Base-by-base conservation (phyloP, 306 rosid genomes). In the Lablab purpureus region DNA sequence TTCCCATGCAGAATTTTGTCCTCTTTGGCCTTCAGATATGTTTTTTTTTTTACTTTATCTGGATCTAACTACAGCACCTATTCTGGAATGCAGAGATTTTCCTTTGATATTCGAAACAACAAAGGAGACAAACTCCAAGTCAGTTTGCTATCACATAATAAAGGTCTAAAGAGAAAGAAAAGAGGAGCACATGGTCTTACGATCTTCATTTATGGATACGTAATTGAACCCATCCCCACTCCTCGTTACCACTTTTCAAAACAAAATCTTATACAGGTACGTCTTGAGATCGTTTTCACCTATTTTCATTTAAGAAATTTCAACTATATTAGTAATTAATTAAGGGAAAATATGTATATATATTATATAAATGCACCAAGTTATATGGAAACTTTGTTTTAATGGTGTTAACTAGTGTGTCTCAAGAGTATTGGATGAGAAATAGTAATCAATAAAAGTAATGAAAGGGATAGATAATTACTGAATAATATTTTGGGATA, bases 61-160 rank as follows among this genome's bases (percentile, higher is more conserved):
- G 21, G 15, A 10, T 52, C 34, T 71, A 3, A 47, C 52, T 3
- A 49, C 67, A 67, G 63, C 36, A 72, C 1, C n/a, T 15, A 36
- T 62, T 80, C 34, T 50, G 22, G 56, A 37, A 71, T 47, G 30
- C n/a, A 27, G 10, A 49, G 46, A 30, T 59, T 19, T 60, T 60
- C 32, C 60, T 6, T 47, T 43, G 32, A 45, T n/a, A n/a, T 45
- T 71, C 64, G 13, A 72, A 73, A 40, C 79, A 36, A 63, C 22
- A 51, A 73, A 34, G 40, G 1, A 34, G 40, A 19, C 47, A 47
- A 80, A 36, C 21, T 79, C 25, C 0, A 47, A 47, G 66, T 50
- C 8, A 71, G 70, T 69, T 79, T 27, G 34, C 66, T 37, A 23
- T 34, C 77, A 47, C 52, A 46, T 46, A 47, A 59, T 59, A 79